Evolutionary conservation across 2,329 filamentous ascomycete species (phyloP).

Genomic region (Xylaria sp.): DNA sequence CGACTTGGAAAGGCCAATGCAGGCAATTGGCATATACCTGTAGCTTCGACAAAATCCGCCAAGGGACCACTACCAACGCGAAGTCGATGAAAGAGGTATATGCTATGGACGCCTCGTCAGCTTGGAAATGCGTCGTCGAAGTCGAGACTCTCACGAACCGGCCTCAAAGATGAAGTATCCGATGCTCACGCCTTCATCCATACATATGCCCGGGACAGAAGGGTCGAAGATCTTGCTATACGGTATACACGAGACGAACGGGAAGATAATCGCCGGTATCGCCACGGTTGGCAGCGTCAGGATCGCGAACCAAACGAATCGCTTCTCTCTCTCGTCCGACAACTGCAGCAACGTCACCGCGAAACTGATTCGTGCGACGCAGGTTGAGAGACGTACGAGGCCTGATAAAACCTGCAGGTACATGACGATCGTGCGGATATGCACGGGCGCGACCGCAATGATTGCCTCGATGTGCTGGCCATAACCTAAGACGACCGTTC

Average conservation of each 20-base stretch:
- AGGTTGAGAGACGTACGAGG: conserved; percentile 29
- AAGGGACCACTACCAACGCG: conserved; percentile 29
- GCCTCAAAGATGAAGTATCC: conserved; percentile 28
- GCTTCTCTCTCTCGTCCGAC: conserved; percentile 12
- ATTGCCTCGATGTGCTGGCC: conserved; percentile 25
- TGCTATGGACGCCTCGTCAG: conserved; percentile 16
- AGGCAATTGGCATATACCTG: conserved; percentile 19
- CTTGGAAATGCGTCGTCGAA: background rate
- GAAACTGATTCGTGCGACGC: conserved; percentile 27
- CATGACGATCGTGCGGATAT: conserved; percentile 16
- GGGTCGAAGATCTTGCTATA: conserved; percentile 33
- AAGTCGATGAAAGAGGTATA: conserved; percentile 34
- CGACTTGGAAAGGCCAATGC: background rate
- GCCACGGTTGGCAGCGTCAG: conserved; percentile 21
- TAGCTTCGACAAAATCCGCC: conserved; percentile 29
- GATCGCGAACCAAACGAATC: conserved; percentile 30
- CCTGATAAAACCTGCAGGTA: conserved; percentile 28
- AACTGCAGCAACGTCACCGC: conserved; percentile 20
- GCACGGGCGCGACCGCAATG: background rate
- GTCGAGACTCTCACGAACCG: conserved; percentile 18
- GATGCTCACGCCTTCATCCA: conserved; percentile 9
- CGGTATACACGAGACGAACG: conserved; percentile 29
- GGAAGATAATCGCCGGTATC: conserved; percentile 28
- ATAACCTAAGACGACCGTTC: conserved; percentile 18
- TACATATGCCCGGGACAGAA: conserved; percentile 26